Evolutionary conservation across 1,284 basidiomycete species (phyloP).

Genomic region (Pyrrhoderma noxium): DNA sequence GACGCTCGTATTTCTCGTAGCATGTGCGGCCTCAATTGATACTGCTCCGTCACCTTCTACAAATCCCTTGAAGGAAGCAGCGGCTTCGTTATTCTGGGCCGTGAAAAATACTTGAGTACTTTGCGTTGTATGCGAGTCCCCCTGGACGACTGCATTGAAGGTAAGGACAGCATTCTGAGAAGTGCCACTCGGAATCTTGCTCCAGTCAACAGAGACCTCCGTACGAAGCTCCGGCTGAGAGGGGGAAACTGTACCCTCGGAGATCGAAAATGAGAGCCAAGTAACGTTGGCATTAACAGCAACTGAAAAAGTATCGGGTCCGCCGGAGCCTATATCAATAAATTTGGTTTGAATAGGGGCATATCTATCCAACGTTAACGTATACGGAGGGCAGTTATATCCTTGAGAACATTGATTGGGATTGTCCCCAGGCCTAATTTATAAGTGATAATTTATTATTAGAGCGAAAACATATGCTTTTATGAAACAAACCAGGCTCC

Average conservation of each 20-base stretch:
- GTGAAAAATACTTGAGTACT: too few relatives aligned
- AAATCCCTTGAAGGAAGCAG: constrained; percentile 30
- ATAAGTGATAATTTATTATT: background rate
- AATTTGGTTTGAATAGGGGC: constrained; percentile 45
- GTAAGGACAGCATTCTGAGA: too few relatives aligned
- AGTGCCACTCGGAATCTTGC: too few relatives aligned
- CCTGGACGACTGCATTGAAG: too few relatives aligned
- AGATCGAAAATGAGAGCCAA: constrained; percentile 46
- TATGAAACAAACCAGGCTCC: constrained; percentile 46
- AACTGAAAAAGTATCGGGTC: constrained; percentile 51
- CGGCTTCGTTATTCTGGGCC: too few relatives aligned
- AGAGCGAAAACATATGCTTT: background rate
- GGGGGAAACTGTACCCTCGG: constrained; percentile 41
- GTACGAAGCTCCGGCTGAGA: constrained; percentile 46
- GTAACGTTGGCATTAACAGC: constrained; percentile 41
- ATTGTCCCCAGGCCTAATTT: constrained; percentile 59
- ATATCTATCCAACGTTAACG: constrained; percentile 47
- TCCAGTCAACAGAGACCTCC: constrained; percentile 56
- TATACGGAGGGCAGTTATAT: constrained; percentile 46
- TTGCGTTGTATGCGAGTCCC: too few relatives aligned
- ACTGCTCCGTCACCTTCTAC: constrained; percentile 57
- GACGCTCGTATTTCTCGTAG: constrained; percentile 44
- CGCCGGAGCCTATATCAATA: constrained; percentile 56
- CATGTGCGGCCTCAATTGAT: constrained; percentile 59
- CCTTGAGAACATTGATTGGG: constrained; percentile 43